A percentile compares a stretch with the other conserved stretches of the same genome.
phyloP scores from a whole-genome alignment of 306 rosid species.

The Vigna nakashimae region DNA sequence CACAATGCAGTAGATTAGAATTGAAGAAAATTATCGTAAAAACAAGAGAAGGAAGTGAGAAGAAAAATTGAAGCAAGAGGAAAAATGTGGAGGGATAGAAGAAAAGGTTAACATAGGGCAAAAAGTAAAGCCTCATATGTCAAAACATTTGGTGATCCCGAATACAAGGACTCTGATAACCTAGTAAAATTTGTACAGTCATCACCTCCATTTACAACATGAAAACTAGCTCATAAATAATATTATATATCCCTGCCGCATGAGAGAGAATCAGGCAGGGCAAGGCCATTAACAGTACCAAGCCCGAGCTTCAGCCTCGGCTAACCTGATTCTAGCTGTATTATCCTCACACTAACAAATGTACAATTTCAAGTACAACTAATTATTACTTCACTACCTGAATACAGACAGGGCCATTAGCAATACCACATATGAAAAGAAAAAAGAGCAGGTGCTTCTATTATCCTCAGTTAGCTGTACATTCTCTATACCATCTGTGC shows the following conservation, averaged over 20 bases:
- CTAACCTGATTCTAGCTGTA: slow-evolving; percentile 71
- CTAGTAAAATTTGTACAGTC: slow-evolving; percentile 55
- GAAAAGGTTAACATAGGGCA: neutral
- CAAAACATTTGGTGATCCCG: slow-evolving; percentile 39
- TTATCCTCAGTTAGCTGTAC: slow-evolving; percentile 95
- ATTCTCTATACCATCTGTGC: slow-evolving; percentile 69
- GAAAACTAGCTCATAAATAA: slow-evolving; percentile 47
- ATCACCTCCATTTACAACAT: slow-evolving; percentile 48
- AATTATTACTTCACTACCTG: slow-evolving; percentile 61
- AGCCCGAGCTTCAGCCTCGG: slow-evolving; percentile 45
- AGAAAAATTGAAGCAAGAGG: neutral
- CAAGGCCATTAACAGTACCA: slow-evolving; percentile 28
- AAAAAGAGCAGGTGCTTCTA: slow-evolving; percentile 52
- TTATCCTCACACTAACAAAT: slow-evolving; percentile 73
- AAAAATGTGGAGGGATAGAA: neutral
- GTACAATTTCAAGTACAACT: slow-evolving; percentile 90
- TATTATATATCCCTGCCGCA: slow-evolving; percentile 51
- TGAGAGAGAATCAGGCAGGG: slow-evolving; percentile 49
- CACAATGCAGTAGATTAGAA: neutral
- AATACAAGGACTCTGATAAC: slow-evolving; percentile 41
- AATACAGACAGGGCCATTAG: slow-evolving; percentile 44
- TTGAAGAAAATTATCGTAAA: neutral
- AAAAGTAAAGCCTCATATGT: slow-evolving; percentile 39
- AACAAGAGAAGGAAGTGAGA: neutral
- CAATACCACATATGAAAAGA: slow-evolving; percentile 41